These are phyloP conservation scores for Passalora sequoiae DNA, from an alignment of 2,329 filamentous ascomycete genomes.

Conservation along the genomic window DNA sequence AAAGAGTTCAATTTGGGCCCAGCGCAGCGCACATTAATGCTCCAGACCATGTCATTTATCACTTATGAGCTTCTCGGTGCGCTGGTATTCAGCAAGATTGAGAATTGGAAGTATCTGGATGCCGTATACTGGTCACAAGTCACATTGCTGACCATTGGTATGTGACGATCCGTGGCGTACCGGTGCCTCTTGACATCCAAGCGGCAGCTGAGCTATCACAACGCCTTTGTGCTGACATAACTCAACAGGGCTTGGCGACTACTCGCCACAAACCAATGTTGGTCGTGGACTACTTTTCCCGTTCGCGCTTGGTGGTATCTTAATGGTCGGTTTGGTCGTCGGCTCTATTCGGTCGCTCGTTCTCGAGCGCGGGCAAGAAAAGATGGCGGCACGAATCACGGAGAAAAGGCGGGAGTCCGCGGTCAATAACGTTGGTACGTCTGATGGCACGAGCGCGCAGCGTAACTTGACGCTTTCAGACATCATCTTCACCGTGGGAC, in stretches of 20 bases:
- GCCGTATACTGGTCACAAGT: conserved; percentile 54
- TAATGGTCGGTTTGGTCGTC: conserved; percentile 52
- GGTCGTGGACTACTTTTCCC: conserved; percentile 51
- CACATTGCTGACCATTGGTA: conserved; percentile 51
- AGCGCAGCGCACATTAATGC: conserved; percentile 53
- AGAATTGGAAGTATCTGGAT: conserved; percentile 51
- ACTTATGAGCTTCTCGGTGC: conserved; percentile 46
- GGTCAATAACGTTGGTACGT: conserved; percentile 35
- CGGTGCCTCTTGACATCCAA: too few species aligned
- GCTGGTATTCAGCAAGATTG: conserved; percentile 44
- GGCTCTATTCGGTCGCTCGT: conserved; percentile 49
- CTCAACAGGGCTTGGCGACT: conserved; percentile 41
- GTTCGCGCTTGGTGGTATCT: conserved; percentile 51
- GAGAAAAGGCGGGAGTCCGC: conserved; percentile 46
- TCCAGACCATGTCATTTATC: conserved; percentile 49
- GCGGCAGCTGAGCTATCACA: too few species aligned
- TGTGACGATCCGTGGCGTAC: too few species aligned
- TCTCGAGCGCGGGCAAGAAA: conserved; percentile 48
- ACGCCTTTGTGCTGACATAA: too few species aligned
- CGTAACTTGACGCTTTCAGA: too few species aligned
- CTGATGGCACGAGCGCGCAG: too few species aligned
- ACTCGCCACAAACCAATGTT: conserved; percentile 45
- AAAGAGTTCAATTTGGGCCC: conserved; percentile 53
- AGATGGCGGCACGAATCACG: conserved; percentile 46
- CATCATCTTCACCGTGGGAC: too few species aligned